Evolutionary conservation across 78 protist genomes (phyloP).

Genomic region (Polysphondylium violaceum): DNA sequence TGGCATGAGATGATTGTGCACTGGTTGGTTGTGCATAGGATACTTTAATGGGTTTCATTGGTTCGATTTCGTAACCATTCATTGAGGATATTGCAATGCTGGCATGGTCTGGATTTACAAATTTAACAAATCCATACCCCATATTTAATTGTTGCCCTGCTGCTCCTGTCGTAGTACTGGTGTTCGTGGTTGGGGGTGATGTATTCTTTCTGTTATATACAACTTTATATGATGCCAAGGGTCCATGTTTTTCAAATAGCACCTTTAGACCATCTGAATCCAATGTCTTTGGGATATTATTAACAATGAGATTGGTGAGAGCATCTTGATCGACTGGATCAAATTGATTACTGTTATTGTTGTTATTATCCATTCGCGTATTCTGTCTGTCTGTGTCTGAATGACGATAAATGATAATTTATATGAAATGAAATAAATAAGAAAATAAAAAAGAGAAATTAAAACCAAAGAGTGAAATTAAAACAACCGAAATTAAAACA

Average conservation of each 20-base stretch:
- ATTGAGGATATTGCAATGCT: slow-evolving; percentile 1
- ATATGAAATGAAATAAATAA: too few species aligned
- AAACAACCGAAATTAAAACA: too few species aligned
- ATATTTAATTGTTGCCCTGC: neutral
- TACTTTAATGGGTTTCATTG: slow-evolving; percentile 20
- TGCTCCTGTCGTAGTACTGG: neutral
- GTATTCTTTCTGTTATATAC: slow-evolving; percentile 8
- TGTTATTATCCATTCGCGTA: too few species aligned
- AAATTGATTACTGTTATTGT: too few species aligned
- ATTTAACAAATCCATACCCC: slow-evolving; percentile 67
- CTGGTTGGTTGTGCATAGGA: slow-evolving; percentile 39
- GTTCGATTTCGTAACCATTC: slow-evolving; percentile 23
- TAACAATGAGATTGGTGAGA: slow-evolving; percentile 25
- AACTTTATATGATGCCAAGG: slow-evolving; percentile 21
- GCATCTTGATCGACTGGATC: slow-evolving; percentile 49
- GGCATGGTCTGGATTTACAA: slow-evolving; percentile 17
- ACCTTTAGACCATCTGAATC: slow-evolving; percentile 12
- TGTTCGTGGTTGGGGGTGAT: neutral
- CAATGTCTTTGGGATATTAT: slow-evolving; percentile 31
- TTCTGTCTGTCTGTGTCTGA: too few species aligned
- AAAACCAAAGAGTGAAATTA: too few species aligned
- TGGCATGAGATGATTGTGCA: slow-evolving; percentile 47
- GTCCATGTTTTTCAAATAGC: slow-evolving; percentile 29
- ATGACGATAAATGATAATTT: too few species aligned
- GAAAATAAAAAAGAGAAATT: too few species aligned